phyloP scores from a whole-genome alignment of 164 flowering plant species.

The Liriodendron chinense region DNA sequence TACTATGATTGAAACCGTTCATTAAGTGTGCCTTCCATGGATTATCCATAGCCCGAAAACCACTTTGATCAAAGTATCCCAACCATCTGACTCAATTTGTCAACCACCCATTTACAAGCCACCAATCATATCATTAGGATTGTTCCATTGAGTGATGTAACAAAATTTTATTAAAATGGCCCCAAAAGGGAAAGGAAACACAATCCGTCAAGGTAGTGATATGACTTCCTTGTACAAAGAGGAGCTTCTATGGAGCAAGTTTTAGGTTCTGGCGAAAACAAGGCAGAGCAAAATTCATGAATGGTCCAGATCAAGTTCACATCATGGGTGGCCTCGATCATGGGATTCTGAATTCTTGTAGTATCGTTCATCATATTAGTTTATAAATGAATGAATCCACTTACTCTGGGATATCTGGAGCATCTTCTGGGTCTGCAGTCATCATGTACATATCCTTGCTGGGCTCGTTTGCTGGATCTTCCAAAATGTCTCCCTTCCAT shows the following conservation, averaged over 20 bases:
- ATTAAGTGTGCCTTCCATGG: background rate
- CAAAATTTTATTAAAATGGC: background rate
- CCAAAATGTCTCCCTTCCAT: constrained; percentile 87
- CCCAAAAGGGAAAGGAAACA: background rate
- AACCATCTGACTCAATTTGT: background rate
- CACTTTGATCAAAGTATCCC: background rate
- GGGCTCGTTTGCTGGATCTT: constrained; percentile 94
- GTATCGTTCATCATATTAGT: background rate
- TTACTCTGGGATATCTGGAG: constrained; percentile 83
- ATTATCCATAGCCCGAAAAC: background rate
- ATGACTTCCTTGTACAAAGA: background rate
- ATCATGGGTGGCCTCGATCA: background rate
- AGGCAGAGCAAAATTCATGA: background rate
- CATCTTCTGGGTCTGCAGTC: constrained; percentile 78
- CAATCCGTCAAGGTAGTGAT: background rate
- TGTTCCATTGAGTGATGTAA: background rate
- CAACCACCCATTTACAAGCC: background rate
- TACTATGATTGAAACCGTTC: background rate
- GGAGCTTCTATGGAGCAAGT: background rate
- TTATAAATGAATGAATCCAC: constrained; percentile 10
- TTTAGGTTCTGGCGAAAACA: background rate
- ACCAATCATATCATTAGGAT: background rate
- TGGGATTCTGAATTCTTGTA: background rate
- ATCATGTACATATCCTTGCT: constrained; percentile 91
- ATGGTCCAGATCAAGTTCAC: background rate